Evolutionary conservation across 257 asterid genomes (phyloP), one percentile per base, ranked within the genome.

Genomic region (Thymus mandschuricus): DNA sequence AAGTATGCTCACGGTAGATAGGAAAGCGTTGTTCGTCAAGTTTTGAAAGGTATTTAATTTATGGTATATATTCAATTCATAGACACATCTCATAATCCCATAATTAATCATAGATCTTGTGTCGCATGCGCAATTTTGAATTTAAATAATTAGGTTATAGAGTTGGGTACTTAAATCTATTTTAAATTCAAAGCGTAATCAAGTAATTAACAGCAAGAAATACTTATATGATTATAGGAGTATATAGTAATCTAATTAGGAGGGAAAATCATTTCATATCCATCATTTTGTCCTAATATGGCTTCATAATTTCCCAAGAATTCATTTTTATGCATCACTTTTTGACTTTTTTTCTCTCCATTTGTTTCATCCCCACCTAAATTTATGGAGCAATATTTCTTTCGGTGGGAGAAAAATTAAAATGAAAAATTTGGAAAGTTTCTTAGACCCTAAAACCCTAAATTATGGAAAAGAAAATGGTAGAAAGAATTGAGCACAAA

Each of bases 271-370:
- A 79, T 79, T 75, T 66, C 77, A 71, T 65, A 66, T 59, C 56
- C 69, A 79, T 79, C 80, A 79, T 79, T 67, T 66, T 75, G 80
- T 75, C 75, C 72, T 65, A 75, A 74, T 57, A 66, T n/a, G 69
- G 65, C 4, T 50, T 67, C 71, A 60, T 60, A 66, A 70, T 34
- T 60, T 70, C 35, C 35, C 50, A 65, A 58, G 63, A 70, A 29
- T 60, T 71, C 29, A 43, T 50, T 60, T 7, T 55, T 55, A 12
- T 51, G 43, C 43, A 27, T 43, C 56, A 50, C 69, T 59, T 69
- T 21, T 71, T 64, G 69, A 61, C 72, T 63, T 75, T 46, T 66
- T 34, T 10, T 21, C 21, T 21, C 5, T 33, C 75, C 76, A 10
- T 54, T 49, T 68, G 60, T 31, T 3, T 6, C 21, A 38, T 38